Percentiles rank a stretch among this genome's conserved stretches.
These are phyloP conservation scores for Karstenula rhodostoma DNA, from an alignment of 2,329 filamentous ascomycete species.

Conservation along the genomic window DNA sequence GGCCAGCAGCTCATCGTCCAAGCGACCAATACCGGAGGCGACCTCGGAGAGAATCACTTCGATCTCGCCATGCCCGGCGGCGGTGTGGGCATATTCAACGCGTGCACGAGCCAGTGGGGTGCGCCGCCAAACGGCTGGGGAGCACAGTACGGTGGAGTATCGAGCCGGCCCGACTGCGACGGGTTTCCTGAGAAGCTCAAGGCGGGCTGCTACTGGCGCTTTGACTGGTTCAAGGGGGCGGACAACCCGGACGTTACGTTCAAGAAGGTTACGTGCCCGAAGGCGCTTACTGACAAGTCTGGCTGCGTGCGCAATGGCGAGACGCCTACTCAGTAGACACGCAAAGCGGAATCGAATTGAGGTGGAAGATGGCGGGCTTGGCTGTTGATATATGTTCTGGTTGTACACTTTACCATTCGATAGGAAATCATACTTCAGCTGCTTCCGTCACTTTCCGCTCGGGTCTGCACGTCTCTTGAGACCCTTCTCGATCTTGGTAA, in stretches of 20 bases:
- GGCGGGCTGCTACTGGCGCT: constrained; percentile 48
- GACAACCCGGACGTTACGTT: constrained; percentile 46
- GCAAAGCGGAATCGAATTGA: background rate
- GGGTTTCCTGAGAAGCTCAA: constrained; percentile 46
- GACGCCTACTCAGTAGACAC: constrained; percentile 11
- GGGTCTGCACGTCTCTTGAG: no score
- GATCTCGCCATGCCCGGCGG: constrained; percentile 50
- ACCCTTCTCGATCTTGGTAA: background rate
- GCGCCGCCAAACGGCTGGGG: constrained; percentile 46
- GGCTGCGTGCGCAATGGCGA: constrained; percentile 38
- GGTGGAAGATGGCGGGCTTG: background rate
- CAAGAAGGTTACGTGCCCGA: constrained; percentile 46
- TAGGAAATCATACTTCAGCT: background rate
- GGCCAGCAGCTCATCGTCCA: constrained; percentile 72
- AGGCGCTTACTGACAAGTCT: constrained; percentile 39
- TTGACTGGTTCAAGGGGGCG: constrained; percentile 46
- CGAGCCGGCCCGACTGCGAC: constrained; percentile 41
- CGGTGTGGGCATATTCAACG: constrained; percentile 48
- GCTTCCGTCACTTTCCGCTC: background rate
- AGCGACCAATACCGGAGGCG: constrained; percentile 66
- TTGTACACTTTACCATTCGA: background rate
- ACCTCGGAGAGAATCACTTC: constrained; percentile 48
- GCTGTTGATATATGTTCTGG: background rate
- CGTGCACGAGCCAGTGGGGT: constrained; percentile 43
- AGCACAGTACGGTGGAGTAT: constrained; percentile 46